These are phyloP conservation scores for Nannochloris sp. DNA, from an alignment of 139 green algal species.

Conservation along the genomic window DNA sequence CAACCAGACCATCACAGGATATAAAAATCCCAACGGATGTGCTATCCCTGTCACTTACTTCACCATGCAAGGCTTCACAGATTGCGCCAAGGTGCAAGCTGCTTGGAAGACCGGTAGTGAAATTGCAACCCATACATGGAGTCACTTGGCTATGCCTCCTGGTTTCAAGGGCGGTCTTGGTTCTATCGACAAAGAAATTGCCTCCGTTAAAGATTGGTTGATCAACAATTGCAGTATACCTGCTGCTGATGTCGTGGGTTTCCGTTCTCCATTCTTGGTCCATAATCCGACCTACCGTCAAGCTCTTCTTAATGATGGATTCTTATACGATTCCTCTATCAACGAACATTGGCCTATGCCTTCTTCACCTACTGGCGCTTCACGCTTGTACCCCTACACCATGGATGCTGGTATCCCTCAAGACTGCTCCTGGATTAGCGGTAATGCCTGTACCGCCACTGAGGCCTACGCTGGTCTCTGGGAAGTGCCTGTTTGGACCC, in stretches of 20 bases:
- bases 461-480: slow-evolving; percentile 6
- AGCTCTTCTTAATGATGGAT: slow-evolving; percentile 14
- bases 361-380: background rate
- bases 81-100: background rate
- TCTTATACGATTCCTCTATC: slow-evolving; percentile 22
- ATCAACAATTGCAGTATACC: slow-evolving; percentile 14
- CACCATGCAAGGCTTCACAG: slow-evolving; percentile 2
- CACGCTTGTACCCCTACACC: slow-evolving; percentile 21
- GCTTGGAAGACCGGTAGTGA: slow-evolving; percentile 6
- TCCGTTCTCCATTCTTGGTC: slow-evolving; percentile 13
- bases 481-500: slow-evolving; percentile 14
- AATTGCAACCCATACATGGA: slow-evolving; percentile 11
- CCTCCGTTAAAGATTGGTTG: background rate
- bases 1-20: background rate
- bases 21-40: slow-evolving; percentile 6
- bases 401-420: slow-evolving; percentile 27
- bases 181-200: slow-evolving; percentile 6
- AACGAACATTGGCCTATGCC: background rate
- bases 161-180: background rate
- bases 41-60: slow-evolving; percentile 6
- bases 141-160: background rate
- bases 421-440: slow-evolving; percentile 12
- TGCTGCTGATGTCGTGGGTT: slow-evolving; percentile 3
- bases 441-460: background rate
- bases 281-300: slow-evolving; percentile 12